Percentiles rank a stretch among this genome's conserved stretches.
These are phyloP conservation scores for Chlamydomonas eustigma DNA, from an alignment of 139 green algal species.

Conservation along the genomic window DNA sequence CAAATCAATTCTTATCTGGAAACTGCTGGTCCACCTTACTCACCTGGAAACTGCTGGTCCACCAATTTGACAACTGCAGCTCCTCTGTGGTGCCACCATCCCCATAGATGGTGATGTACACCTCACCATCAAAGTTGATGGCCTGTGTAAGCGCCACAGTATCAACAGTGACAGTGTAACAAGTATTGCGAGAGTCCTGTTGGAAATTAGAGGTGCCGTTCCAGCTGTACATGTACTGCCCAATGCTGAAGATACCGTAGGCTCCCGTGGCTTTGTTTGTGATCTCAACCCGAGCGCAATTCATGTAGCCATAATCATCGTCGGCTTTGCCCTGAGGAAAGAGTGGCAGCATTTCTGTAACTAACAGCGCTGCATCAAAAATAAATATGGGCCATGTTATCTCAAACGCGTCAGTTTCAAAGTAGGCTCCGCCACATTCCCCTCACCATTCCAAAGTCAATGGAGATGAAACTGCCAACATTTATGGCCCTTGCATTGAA, in stretches of 20 bases:
- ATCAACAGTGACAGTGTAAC: background rate
- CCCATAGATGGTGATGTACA: background rate
- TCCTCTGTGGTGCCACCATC: conserved; percentile 3
- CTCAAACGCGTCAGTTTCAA: too few relatives aligned
- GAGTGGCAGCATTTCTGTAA: background rate
- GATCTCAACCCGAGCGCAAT: background rate
- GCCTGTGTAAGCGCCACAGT: background rate
- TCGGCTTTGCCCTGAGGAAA: background rate
- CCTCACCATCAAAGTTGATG: background rate
- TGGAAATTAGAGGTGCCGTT: background rate
- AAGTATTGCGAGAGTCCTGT: background rate
- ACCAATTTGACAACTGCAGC: conserved; percentile 6
- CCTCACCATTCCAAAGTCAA: background rate
- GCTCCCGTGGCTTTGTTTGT: background rate
- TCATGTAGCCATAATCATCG: background rate
- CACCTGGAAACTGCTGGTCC: background rate
- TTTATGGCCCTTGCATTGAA: background rate
- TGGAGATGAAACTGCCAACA: background rate
- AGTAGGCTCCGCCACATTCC: too few relatives aligned
- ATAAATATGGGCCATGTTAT: too few relatives aligned
- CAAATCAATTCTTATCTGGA: too few relatives aligned
- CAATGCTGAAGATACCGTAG: background rate
- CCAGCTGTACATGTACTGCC: background rate
- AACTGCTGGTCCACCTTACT: background rate
- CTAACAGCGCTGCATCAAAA: too few relatives aligned